phyloP scores from a whole-genome alignment of 371 early-diverging fungal species.

The Chytridium lagenaria region DNA sequence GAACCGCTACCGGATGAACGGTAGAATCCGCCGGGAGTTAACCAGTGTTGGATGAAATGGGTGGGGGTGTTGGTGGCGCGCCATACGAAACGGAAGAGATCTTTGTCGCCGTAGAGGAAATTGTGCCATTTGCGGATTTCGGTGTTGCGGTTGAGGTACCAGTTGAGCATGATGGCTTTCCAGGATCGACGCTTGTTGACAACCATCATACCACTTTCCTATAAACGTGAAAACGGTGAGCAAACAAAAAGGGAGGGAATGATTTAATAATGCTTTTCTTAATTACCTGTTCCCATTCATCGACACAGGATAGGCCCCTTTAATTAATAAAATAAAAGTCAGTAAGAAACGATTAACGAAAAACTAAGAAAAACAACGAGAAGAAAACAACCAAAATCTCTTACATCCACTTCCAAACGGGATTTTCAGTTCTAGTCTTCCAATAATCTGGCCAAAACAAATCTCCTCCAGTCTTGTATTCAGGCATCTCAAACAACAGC shows the following conservation, averaged over 20 bases:
- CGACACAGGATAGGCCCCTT: neutral
- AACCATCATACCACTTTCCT: neutral
- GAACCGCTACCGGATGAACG: neutral
- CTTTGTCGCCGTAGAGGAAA: constrained; percentile 10
- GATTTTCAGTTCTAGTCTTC: constrained; percentile 29
- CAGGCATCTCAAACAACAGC: constrained; percentile 53
- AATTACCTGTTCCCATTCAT: constrained; percentile 14
- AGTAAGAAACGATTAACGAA: neutral
- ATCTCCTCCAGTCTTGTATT: constrained; percentile 54
- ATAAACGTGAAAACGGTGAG: too few relatives aligned
- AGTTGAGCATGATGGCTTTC: constrained; percentile 6
- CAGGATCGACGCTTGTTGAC: neutral
- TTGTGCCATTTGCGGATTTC: neutral
- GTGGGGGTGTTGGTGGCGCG: neutral
- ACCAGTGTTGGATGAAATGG: constrained; percentile 13
- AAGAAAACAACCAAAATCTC: neutral
- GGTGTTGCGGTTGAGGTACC: constrained; percentile 6
- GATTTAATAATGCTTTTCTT: too few relatives aligned
- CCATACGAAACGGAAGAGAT: constrained; percentile 6
- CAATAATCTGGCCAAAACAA: constrained; percentile 68
- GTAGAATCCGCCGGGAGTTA: neutral
- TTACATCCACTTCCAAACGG: constrained; percentile 10
- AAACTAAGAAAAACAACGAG: neutral
- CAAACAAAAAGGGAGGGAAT: too few relatives aligned
- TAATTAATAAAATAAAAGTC: neutral